Percentiles rank a stretch among this genome's conserved stretches.
These are phyloP conservation scores for Diaporthe amygdali DNA, from an alignment of 2,329 filamentous ascomycete genomes.

Conservation along the genomic window DNA sequence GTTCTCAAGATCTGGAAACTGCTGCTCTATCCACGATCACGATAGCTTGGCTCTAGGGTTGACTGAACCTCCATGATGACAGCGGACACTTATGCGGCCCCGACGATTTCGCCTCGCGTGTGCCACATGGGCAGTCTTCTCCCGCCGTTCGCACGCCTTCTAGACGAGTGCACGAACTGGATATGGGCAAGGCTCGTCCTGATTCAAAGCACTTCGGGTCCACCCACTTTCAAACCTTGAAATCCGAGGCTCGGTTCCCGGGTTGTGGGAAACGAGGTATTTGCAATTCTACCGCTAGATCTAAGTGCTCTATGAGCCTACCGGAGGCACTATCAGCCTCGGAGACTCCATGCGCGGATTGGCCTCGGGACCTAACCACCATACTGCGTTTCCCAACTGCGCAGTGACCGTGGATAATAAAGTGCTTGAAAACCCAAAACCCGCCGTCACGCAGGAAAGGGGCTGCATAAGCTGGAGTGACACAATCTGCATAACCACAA, in stretches of 20 bases:
- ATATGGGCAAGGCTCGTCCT: neutral
- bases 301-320: neutral
- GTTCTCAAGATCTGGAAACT: neutral
- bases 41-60: neutral
- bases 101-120: neutral
- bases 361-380: neutral
- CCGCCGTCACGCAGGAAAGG: neutral
- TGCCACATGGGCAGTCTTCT: neutral
- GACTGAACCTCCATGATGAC: neutral
- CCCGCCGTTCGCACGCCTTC: neutral
- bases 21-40: neutral
- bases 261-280: neutral
- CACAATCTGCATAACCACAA: neutral
- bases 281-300: neutral
- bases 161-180: neutral
- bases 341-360: neutral
- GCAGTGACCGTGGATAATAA: neutral
- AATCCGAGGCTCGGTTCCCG: neutral
- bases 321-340: neutral
- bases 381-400: neutral
- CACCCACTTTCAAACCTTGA: neutral
- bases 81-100: neutral
- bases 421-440: neutral
- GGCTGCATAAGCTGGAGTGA: neutral
- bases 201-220: neutral